Base-by-base conservation (phyloP, 2,329 filamentous ascomycete species). In the Xylariaceae sp. region DNA sequence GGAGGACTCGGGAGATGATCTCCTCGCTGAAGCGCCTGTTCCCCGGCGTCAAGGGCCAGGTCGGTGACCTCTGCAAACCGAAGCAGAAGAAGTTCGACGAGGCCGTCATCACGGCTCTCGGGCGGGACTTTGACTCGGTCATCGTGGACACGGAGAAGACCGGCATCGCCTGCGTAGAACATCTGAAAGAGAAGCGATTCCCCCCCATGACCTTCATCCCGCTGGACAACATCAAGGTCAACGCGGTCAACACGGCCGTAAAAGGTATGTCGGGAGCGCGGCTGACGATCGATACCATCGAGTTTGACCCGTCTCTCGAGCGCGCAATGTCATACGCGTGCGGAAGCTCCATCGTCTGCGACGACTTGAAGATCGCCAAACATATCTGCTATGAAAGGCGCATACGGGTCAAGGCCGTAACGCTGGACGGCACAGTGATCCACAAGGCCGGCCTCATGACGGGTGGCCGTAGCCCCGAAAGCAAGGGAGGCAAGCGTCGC, bases 361-460 rank as follows among this genome's bases (percentile, higher is more conserved):
- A 98, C 61, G 85, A 78, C 38, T 70, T 96, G 24, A 76, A 83
- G 3, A 81, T 92, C 38, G 92, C 92, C 18, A 94, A 94, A 60
- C 77, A 90, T 41, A 81, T 98, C 31, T 89, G 88, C 58, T 97
- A 94, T 59, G 80, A 85, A 41, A 83, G 80, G 48, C 82, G 78
- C 21, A 82, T 96, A 21, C 85, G 89, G 43, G 89, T 94, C 37
- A 97, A 97, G 62, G 89, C 90, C 4, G 90, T 98, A 9, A 94
- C 89, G 1, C 65, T 97, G 9, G 89, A 97, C 57, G 92, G 92
- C n/a, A 90, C 84, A 38, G 84, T 98, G 44, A 96, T 98, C 48
- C 88, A 95, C 68, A 97, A 97, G 60, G 88, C 86, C 31, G 92
- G 92, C 56, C 74, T 94, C 37, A 97, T 98, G 84, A 97, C 92